Evolutionary conservation across 257 asterid species (phyloP), one percentile per base, ranked within the genome.

Genomic region (Scutellaria barbata): DNA sequence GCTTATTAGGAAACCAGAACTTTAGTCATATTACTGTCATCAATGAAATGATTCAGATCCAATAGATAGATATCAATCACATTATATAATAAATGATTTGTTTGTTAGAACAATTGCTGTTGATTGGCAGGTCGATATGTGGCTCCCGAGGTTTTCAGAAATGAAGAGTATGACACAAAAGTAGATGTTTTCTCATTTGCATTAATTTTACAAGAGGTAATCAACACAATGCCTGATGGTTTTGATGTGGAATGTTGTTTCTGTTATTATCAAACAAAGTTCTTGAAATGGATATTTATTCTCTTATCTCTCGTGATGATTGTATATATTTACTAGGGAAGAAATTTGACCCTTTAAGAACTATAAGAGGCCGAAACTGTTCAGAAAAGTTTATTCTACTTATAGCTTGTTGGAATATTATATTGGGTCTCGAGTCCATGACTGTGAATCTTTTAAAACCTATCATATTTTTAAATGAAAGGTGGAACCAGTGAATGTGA

Each of bases 161-260:
- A 89, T 60, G 92, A 95, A 79, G 99, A 84, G 75, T 95, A 95
- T 41, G 98, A 89, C 76, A 92, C 98, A 10, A 92, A 92, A 87
- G 99, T 92, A 67, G 99, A 95, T 72, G 96, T 95, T 61, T 95
- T 92, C 87, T 92, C 99, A 62, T 95, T 92, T 83, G 96, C 93
- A 53, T 77, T 95, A 54, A 95, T 95, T 68, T 80, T 95, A 76
- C 99, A 95, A 81, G 96, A 95, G 98, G 98, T 90, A 80, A 72
- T 48, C 63, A 53, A 35, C 16, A 30, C 68, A 43, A 39, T 5
- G 46, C 11, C 66, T 40, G 17, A 14, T 70, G 72, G 25, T 50
- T 39, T 55, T 48, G 63, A 64, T 57, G 43, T 12, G 50, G 33
- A 20, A 20, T 47, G 14, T 11, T 16, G 40, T 35, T 39, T 10